Evolutionary conservation across 2,329 filamentous ascomycete genomes (phyloP), one percentile per base, ranked within the genome.

Genomic region (Colletotrichum sp.): DNA sequence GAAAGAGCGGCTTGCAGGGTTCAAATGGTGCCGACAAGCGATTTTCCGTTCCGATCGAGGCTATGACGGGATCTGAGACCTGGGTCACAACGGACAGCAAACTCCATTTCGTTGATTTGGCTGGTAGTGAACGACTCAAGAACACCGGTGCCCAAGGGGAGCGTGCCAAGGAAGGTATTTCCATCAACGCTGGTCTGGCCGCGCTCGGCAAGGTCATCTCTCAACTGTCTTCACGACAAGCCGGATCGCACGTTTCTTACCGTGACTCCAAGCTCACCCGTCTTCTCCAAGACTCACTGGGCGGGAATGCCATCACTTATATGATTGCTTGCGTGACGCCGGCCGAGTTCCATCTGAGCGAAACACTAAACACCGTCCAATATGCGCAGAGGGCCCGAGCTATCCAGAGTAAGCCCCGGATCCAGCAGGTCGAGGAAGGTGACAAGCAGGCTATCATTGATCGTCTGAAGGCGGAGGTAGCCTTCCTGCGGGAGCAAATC

Each of bases 301-400:
- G 97, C 73, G 97, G 97, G 6, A 99, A 98, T 83, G 97, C 97
- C 44, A 98, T 98, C 83, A 99, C 97, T 1, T 99, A 99, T 87
- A 99, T 99, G 97, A 97, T 99, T 86, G 97, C 97, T 10, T 99
- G 97, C 85, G 96, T 99, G 34, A 99, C 96, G 1, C 96, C 96
- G 0, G 95, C 96, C 16, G 96, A 98, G 83, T 99, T 99, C 83
- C 97, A 99, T 84, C 89, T 99, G 60, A 99, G 96, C 86, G 97
- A 99, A 86, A 99, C 98, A 0, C 88, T 99, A 74, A 99, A 99
- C 84, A 99, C 97, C 0, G 95, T 99, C 26, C 95, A 98, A 84
- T 99, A 99, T 85, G 97, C 97, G 8, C 97, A 99, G 86, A 92
- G 97, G 78, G 98, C 97, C 77, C 94, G 97, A 78, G 96, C 96